Percentiles rank a stretch among this genome's conserved stretches.
Conservation (phyloP, 202 grass and related monocot genomes). For the Tripidium arundinaceum region DNA sequence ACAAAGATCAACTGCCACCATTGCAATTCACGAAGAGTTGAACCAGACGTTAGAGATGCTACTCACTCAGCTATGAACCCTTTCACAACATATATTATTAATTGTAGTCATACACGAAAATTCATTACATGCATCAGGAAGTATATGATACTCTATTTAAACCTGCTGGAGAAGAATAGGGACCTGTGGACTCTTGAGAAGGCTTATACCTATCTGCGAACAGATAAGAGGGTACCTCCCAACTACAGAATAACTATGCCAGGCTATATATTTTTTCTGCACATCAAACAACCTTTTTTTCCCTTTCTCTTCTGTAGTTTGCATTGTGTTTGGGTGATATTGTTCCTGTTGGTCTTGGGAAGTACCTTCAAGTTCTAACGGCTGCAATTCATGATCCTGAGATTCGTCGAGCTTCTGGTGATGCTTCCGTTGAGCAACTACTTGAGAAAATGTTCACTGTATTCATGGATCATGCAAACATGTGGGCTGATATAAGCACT, state of each 20-base stretch:
- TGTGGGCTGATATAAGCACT: slow-evolving; percentile 75
- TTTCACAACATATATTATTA: background rate
- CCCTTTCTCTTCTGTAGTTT: slow-evolving; percentile 54
- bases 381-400: slow-evolving; percentile 58
- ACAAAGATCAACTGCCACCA: too few species aligned
- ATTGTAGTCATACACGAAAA: slow-evolving; percentile 40
- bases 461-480: slow-evolving; percentile 88
- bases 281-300: background rate
- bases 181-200: slow-evolving; percentile 87
- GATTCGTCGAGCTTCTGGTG: slow-evolving; percentile 38
- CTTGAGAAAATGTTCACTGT: slow-evolving; percentile 90
- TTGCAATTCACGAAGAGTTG: too few species aligned
- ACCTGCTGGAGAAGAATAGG: slow-evolving; percentile 76
- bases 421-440: slow-evolving; percentile 56
- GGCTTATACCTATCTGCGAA: slow-evolving; percentile 78
- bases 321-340: slow-evolving; percentile 84
- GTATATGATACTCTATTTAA: slow-evolving; percentile 81
- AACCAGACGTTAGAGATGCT: too few species aligned
- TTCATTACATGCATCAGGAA: slow-evolving; percentile 96
- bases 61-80: too few species aligned
- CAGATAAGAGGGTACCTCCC: slow-evolving; percentile 75
- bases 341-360: slow-evolving; percentile 76
- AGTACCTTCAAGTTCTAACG: slow-evolving; percentile 89
- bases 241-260: slow-evolving; percentile 24
- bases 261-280: slow-evolving; percentile 4